A percentile compares a stretch with the other conserved stretches of the same genome.
Evolutionary conservation across 2,329 filamentous ascomycete species (phyloP).

Genomic region (Ophiostoma sp.): DNA sequence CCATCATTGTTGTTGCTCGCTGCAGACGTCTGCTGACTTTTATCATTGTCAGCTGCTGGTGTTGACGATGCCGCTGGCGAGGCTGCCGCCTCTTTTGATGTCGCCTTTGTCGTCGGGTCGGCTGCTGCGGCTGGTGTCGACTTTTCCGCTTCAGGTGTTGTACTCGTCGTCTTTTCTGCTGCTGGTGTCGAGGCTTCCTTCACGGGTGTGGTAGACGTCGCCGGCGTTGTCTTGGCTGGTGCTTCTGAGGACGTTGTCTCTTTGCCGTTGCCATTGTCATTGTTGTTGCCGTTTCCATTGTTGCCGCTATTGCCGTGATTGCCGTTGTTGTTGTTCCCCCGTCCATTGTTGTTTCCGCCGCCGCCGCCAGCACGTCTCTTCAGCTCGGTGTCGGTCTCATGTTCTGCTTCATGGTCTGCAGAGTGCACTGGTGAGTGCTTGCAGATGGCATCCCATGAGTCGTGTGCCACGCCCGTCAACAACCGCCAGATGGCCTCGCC

Average conservation of each 20-base stretch:
- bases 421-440: slow-evolving; percentile 10
- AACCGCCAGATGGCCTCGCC: slow-evolving; percentile 21
- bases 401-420: not conserved
- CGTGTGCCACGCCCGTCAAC: slow-evolving; percentile 15
- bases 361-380: not conserved
- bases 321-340: not conserved
- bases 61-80: not conserved
- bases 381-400: not conserved
- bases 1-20: not conserved
- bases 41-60: not conserved
- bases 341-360: not conserved
- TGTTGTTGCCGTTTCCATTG: not conserved
- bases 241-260: not conserved
- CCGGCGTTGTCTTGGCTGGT: not conserved
- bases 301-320: not conserved
- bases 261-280: not conserved
- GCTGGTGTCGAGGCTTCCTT: slow-evolving; percentile 6
- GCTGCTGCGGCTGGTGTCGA: not conserved
- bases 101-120: not conserved
- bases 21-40: too few relatives aligned
- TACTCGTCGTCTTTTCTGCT: not conserved
- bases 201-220: not conserved
- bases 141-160: not conserved
- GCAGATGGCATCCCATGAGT: slow-evolving; percentile 26
- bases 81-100: not conserved